A percentile compares a stretch with the other conserved stretches of the same genome.
Evolutionary conservation across 2,329 filamentous ascomycete genomes (phyloP).

Genomic region (Aureobasidium sp.): DNA sequence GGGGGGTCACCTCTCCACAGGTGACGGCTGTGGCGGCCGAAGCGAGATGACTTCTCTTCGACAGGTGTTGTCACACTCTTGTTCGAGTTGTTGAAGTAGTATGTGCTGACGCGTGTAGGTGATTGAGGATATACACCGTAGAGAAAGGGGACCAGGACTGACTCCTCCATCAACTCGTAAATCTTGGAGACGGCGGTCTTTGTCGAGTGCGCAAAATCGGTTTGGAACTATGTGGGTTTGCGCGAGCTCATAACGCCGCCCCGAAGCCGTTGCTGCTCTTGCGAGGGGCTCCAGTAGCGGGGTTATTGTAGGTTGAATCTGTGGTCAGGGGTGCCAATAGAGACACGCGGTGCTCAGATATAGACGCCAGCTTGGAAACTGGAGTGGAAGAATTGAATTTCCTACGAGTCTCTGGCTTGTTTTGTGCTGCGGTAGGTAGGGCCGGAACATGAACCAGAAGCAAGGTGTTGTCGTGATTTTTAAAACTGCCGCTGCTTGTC

Average conservation of each 20-base stretch:
- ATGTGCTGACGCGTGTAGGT: conserved; percentile 32
- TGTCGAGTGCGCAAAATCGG: conserved; percentile 3
- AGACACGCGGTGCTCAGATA: conserved; percentile 11
- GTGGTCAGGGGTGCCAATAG: neutral
- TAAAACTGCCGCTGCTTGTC: neutral
- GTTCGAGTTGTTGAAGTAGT: conserved; percentile 36
- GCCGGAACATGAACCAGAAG: conserved; percentile 5
- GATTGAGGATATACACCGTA: conserved; percentile 52
- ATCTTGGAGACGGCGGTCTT: conserved; percentile 50
- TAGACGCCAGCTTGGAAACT: conserved; percentile 15
- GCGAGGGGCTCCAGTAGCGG: neutral
- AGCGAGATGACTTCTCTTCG: conserved; percentile 12
- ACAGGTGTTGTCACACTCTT: conserved; percentile 25
- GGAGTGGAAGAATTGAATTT: conserved; percentile 10
- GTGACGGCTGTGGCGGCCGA: conserved; percentile 12
- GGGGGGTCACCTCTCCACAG: conserved; percentile 22
- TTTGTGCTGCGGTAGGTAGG: neutral
- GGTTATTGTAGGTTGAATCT: neutral
- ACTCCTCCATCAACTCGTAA: conserved; percentile 96
- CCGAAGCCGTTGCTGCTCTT: conserved; percentile 13
- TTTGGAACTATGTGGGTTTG: conserved; percentile 4
- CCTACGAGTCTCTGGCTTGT: conserved; percentile 3
- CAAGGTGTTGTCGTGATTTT: conserved; percentile 3
- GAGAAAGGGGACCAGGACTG: conserved; percentile 83
- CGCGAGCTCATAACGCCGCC: conserved; percentile 10